Conservation (phyloP, 306 rosid species). For the Lathyrus sativus region DNA sequence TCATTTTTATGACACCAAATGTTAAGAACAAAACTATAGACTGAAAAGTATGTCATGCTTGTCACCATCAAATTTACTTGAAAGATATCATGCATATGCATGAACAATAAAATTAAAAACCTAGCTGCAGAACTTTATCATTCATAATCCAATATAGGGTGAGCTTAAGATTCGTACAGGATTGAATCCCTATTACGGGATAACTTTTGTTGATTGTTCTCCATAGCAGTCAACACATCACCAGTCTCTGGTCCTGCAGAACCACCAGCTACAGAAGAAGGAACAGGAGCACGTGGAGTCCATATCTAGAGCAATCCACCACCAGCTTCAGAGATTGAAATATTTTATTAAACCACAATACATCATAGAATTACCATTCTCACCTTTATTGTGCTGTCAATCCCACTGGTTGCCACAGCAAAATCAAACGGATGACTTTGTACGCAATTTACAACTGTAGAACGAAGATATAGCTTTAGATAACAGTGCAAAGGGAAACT, state of each 20-base stretch:
- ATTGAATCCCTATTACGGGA: slow-evolving; percentile 67
- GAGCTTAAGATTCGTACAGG: slow-evolving; percentile 62
- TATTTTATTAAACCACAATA: slow-evolving; percentile 24
- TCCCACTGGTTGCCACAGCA: slow-evolving; percentile 96
- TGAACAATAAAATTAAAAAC: slow-evolving; percentile 24
- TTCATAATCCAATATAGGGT: slow-evolving; percentile 4
- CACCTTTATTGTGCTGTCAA: slow-evolving; percentile 94
- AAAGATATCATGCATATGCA: slow-evolving; percentile 21
- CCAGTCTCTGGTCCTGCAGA: slow-evolving; percentile 72
- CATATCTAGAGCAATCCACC: slow-evolving; percentile 65
- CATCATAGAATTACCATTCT: slow-evolving; percentile 35
- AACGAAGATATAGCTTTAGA: slow-evolving; percentile 38
- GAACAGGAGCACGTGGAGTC: slow-evolving; percentile 80
- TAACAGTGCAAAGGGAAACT: slow-evolving; percentile 14
- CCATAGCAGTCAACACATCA: slow-evolving; percentile 67
- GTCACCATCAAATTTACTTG: slow-evolving; percentile 14
- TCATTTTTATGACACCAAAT: neutral
- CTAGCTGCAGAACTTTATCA: slow-evolving; percentile 19
- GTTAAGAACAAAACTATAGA: slow-evolving; percentile 17
- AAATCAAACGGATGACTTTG: slow-evolving; percentile 91
- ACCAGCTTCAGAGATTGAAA: slow-evolving; percentile 38
- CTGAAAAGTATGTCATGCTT: slow-evolving; percentile 18
- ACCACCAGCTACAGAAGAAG: slow-evolving; percentile 80
- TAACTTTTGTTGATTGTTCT: slow-evolving; percentile 72
- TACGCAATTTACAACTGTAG: slow-evolving; percentile 85